Evolutionary conservation across 2,329 filamentous ascomycete genomes (phyloP), one percentile per base, ranked within the genome.

Genomic region (Cadophora malorum): DNA sequence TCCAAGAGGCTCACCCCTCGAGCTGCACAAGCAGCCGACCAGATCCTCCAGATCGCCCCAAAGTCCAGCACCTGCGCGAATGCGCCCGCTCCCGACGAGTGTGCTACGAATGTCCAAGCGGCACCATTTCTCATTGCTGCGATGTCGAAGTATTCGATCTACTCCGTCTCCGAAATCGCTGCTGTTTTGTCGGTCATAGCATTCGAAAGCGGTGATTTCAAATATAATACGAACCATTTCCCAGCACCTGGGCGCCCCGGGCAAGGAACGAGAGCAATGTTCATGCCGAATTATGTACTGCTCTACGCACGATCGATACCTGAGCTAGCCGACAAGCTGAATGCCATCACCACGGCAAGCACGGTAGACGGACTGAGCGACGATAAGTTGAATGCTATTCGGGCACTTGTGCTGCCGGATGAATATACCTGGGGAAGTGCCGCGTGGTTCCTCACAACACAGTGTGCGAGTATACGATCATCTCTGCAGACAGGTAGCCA

Each of bases 261-360:
- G 0, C 87, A 90, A 72, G 88, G 88, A 0, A 90, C 89, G 0
- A 80, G 87, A 4, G 89, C 88, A 76, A 91, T 91, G 89, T 86
- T 90, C 78, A 83, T 81, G 63, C 80, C 86, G 0, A 74, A 78
- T 0, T 89, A 80, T 77, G 88, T 90, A 73, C 70, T 81, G 0
- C 73, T 82, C 72, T 91, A 90, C 71, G 87, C 87, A 5, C 64
- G 74, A 0, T 81, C 80, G 0, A 79, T 85, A 4, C 79, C 81
- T 0, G 82, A 76, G 1, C 71, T 90, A 1, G 75, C 77, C 3
- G 73, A 77, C 0, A 68, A 80, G 23, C 41, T 79, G 5, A 58
- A 75, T 1, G 67, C 71, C 66, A 76, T 80, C 71, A 72, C 74
- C 38, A 70, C 75, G 64, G 68, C 72, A 64, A 74, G 77, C 69